Evolutionary conservation across 2,329 filamentous ascomycete genomes (phyloP), one percentile per base, ranked within the genome.

Genomic region (Helicocarpus griseus): DNA sequence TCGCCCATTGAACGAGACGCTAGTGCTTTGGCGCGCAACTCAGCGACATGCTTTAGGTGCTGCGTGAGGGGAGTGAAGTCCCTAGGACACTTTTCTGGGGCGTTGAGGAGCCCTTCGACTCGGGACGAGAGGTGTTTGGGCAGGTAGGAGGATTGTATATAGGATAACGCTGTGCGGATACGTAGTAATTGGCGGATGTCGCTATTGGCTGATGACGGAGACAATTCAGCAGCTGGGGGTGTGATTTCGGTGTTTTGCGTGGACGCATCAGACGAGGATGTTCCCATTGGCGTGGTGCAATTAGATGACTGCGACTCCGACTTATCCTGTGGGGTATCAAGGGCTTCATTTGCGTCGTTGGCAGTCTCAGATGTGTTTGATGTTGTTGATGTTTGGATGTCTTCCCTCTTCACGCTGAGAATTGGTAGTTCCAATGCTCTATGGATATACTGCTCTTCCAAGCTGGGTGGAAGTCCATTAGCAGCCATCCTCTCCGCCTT

Each of bases 401-500:
- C 73, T 51, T 82, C 77, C 43, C 81, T 76, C 61, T 77, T 83
- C 38, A 89, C 75, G 29, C 80, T 80, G 59, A 87, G 72, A 40
- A 95, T 73, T 0, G 93, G 91, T 4, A 83, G 79, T 59, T 93
- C 86, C 4, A 98, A 73, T 2, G 79, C 79, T 61, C 85, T 85
- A 48, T 77, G 79, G 7, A 98, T 81, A 59, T 95, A 94, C 39
- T 81, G 84, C 44, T 93, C 86, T 64, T 96, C 91, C 76, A 98
- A 79, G 59, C 85, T 95, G 5, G 74, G 70, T 1, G 93, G 89
- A 8, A 97, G 70, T 0, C 82, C 81, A 1, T 70, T 72, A 4
- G 72, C 68, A n/a, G 77, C 75, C 76, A 94, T 85, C 4, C 75
- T 75, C 54, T 77, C 75, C 4, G 89, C 89, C 67, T 96, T 97